Evolutionary conservation across 2,329 filamentous ascomycete genomes (phyloP), one percentile per base, ranked within the genome.

Genomic region (Stemphylium lycopersici): DNA sequence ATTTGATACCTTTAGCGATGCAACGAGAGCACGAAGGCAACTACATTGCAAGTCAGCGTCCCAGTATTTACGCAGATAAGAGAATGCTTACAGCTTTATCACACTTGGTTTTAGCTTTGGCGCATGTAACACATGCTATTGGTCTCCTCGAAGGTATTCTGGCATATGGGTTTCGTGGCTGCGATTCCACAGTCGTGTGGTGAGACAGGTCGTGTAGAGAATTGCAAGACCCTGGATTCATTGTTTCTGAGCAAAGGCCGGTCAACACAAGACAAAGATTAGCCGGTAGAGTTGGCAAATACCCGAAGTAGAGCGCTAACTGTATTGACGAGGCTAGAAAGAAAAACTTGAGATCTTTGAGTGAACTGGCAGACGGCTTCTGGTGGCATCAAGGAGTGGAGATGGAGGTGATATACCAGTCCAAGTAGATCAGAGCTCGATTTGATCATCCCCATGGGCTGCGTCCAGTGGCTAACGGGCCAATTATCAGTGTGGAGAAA

Each of bases 111-210:
- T 75, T 75, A 40, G 72, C 72, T 57, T 73, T 75, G 22, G 72
- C 72, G 54, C 72, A 75, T 52, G 72, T 71, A 3, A 73, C 72
- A 59, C 72, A 75, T 44, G 72, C 71, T 48, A 75, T 75, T n/a
- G 71, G 68, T 66, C 72, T 63, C 54, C 71, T 62, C 39, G 70
- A 63, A 6, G 71, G 59, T 49, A 69, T 71, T 43, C 67, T 67
- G 15, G 67, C 59, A 46, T 74, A 74, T 1, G 68, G 69, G 37
- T 69, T 70, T 52, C 58, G 55, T 13, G 49, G 42, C 32, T 58
- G 58, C 33, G 62, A 52, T 41, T 58, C 61, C 42, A 58, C 41
- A 13, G 55, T 20, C 42, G 56, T 50, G 49, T 52, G 36, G 32
- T 55, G 52, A 0, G 59, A 52, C 15, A 63, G 49, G 43, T 46